Conservation (phyloP, 2,329 filamentous ascomycete species). For the Penicillium brasilianum region DNA sequence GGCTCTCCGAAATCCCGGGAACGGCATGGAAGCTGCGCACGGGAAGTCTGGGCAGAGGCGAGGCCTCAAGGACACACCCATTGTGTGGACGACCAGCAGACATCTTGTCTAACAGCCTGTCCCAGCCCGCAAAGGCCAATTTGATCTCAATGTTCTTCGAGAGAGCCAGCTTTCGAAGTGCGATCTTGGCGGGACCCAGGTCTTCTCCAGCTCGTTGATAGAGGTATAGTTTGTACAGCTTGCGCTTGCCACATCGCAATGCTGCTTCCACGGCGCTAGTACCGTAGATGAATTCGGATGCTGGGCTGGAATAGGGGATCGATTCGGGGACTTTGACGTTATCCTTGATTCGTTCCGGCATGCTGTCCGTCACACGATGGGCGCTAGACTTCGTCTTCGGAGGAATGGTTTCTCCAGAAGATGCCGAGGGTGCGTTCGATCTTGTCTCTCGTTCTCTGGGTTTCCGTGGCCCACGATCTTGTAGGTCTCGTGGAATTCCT, state of each 20-base stretch:
- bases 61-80: conserved; percentile 84
- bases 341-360: conserved; percentile 41
- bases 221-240: conserved; percentile 84
- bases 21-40: conserved; percentile 63
- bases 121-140: conserved; percentile 64
- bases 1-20: conserved; percentile 50
- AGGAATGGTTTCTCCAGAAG: conserved; percentile 4
- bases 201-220: conserved; percentile 64
- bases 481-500: conserved; percentile 31
- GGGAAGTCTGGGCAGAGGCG: conserved; percentile 75
- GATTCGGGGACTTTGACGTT: conserved; percentile 47
- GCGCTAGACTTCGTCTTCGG: conserved; percentile 18
- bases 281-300: conserved; percentile 91
- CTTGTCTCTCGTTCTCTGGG: conserved; percentile 5
- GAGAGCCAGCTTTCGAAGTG: conserved; percentile 47
- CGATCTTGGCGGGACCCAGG: conserved; percentile 46
- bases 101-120: conserved; percentile 80
- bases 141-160: conserved; percentile 59
- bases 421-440: background rate
- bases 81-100: conserved; percentile 85
- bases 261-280: conserved; percentile 80
- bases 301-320: conserved; percentile 77
- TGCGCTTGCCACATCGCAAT: conserved; percentile 69
- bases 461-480: conserved; percentile 13
- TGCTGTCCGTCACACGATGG: conserved; percentile 30